Evolutionary conservation across 208 protist genomes (phyloP).

Genomic region (Leishmania mexicana): DNA sequence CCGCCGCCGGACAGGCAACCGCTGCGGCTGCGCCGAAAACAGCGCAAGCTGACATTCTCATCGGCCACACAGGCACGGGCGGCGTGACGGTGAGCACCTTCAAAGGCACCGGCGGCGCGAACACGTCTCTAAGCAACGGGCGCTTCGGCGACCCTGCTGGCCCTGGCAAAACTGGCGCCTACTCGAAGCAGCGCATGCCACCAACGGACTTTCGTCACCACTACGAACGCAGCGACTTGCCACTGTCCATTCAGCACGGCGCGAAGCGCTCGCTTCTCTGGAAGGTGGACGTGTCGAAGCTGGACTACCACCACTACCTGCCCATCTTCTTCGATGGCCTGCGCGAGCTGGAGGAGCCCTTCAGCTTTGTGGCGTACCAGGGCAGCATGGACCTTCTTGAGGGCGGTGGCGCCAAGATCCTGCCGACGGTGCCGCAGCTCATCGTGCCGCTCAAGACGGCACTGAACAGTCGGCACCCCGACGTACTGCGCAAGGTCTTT

Average conservation of each 20-base stretch:
- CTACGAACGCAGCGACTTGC: conserved; percentile 98
- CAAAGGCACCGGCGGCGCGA: conserved; percentile 44
- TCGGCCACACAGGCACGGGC: conserved; percentile 79
- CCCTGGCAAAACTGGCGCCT: conserved; percentile 72
- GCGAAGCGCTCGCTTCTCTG: conserved; percentile 95
- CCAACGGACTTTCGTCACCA: conserved; percentile 97
- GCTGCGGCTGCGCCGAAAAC: conserved; percentile 14
- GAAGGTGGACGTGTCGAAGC: conserved; percentile 96
- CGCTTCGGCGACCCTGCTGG: conserved; percentile 78
- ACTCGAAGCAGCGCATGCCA: conserved; percentile 72
- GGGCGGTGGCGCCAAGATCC: conserved; percentile 94
- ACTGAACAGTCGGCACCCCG: conserved; percentile 97
- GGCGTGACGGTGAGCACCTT: conserved; percentile 88
- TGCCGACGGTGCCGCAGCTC: conserved; percentile 98
- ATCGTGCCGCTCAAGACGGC: conserved; percentile 99
- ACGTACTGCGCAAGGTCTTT: conserved; percentile 95
- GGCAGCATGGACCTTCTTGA: conserved; percentile 95
- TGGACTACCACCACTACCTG: conserved; percentile 99
- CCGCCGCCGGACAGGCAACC: not conserved
- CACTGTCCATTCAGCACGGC: conserved; percentile 95
- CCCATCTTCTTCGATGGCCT: conserved; percentile 99
- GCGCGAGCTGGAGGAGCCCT: conserved; percentile 97
- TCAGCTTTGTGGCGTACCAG: conserved; percentile 95
- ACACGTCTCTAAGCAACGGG: conserved; percentile 55
- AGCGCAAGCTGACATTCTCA: conserved; percentile 37